Conservation (phyloP, 2,329 filamentous ascomycete genomes). For the Daldinia sp. region DNA sequence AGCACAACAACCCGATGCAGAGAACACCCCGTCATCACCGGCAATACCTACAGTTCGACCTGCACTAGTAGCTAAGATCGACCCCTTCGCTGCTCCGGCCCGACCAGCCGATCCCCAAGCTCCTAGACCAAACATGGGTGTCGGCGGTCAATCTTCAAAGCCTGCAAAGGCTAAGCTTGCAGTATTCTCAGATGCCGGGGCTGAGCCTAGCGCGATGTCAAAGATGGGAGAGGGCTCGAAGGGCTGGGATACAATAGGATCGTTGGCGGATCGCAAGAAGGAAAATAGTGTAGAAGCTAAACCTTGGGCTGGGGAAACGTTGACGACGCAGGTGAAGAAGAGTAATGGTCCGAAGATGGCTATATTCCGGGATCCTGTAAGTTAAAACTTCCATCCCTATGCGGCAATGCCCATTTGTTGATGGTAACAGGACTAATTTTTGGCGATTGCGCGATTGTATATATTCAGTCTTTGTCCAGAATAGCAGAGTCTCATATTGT, state of each 20-base stretch:
- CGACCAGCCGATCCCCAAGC: slow-evolving; percentile 74
- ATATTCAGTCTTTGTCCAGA: slow-evolving; percentile 69
- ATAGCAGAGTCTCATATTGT: slow-evolving; percentile 72
- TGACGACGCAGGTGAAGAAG: slow-evolving; percentile 89
- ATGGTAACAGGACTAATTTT: slow-evolving; percentile 96
- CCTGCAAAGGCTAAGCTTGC: slow-evolving; percentile 83
- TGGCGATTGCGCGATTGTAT: slow-evolving; percentile 57
- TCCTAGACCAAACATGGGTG: slow-evolving; percentile 62
- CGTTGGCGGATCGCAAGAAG: slow-evolving; percentile 88
- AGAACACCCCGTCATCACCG: slow-evolving; percentile 82
- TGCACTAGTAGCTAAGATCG: slow-evolving; percentile 85
- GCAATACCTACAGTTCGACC: slow-evolving; percentile 86
- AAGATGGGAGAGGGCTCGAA: slow-evolving; percentile 67
- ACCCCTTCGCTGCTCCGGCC: slow-evolving; percentile 77
- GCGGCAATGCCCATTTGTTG: slow-evolving; percentile 75
- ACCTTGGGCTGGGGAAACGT: slow-evolving; percentile 91
- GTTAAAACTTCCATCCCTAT: slow-evolving; percentile 57
- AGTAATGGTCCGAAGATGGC: slow-evolving; percentile 82
- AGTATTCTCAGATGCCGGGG: slow-evolving; percentile 86
- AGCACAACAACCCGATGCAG: slow-evolving; percentile 72
- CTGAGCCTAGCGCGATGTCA: slow-evolving; percentile 67
- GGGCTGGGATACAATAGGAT: slow-evolving; percentile 94
- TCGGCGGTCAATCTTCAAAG: slow-evolving; percentile 67
- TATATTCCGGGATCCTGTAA: slow-evolving; percentile 96
- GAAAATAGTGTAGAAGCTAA: slow-evolving; percentile 89